Conservation (phyloP, 2,329 filamentous ascomycete genomes). For the Neopestalotiopsis rosae region DNA sequence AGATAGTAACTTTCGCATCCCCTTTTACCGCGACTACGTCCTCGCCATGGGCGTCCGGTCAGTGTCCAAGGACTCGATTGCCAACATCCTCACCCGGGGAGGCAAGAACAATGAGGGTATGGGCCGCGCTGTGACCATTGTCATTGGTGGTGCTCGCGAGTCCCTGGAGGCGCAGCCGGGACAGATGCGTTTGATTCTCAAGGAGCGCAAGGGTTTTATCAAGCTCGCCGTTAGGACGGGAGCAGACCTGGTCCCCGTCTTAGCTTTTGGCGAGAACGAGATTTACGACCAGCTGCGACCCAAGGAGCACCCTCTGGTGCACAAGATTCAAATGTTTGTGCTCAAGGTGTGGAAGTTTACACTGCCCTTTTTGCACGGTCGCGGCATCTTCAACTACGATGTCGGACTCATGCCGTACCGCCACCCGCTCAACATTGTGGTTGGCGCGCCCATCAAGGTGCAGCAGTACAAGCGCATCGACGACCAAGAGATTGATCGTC, state of each 20-base stretch:
- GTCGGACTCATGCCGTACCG: constrained; percentile 96
- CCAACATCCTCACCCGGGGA: constrained; percentile 83
- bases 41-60: constrained; percentile 85
- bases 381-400: constrained; percentile 97
- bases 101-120: constrained; percentile 81
- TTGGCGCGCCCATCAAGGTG: constrained; percentile 81
- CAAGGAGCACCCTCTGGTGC: constrained; percentile 77
- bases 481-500: constrained; percentile 76
- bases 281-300: constrained; percentile 89
- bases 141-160: constrained; percentile 90
- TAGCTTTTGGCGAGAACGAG: constrained; percentile 95
- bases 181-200: constrained; percentile 77
- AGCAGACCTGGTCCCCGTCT: constrained; percentile 91
- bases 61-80: constrained; percentile 89
- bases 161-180: constrained; percentile 87
- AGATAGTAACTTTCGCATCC: constrained; percentile 94
- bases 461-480: constrained; percentile 67
- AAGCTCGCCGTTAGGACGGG: constrained; percentile 91
- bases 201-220: constrained; percentile 87
- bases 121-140: constrained; percentile 96
- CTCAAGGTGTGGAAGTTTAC: constrained; percentile 93
- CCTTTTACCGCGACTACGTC: constrained; percentile 94
- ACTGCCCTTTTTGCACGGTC: constrained; percentile 85
- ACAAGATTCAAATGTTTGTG: constrained; percentile 80
- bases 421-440: constrained; percentile 84